phyloP scores from a whole-genome alignment of 257 asterid species.

The Capsicum chinense region DNA sequence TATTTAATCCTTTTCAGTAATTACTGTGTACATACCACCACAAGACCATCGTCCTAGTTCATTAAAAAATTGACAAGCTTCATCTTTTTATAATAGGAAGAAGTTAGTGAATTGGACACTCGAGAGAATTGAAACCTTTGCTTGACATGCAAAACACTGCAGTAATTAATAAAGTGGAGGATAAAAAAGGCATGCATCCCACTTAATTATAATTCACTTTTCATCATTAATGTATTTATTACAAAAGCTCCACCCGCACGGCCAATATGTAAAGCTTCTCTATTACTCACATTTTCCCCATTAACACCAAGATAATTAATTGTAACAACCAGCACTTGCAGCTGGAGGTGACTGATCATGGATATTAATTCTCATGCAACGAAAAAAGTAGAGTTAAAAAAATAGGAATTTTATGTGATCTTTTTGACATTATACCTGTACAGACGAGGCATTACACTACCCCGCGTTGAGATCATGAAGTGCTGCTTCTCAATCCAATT shows the following conservation, averaged over 20 bases:
- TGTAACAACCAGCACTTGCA: constrained; percentile 24
- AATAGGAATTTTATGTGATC: too few relatives aligned
- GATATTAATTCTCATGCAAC: constrained; percentile 6
- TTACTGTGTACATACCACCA: background rate
- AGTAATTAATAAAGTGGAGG: constrained; percentile 29
- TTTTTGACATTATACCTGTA: constrained; percentile 6
- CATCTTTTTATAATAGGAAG: background rate
- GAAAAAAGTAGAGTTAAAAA: background rate
- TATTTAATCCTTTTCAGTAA: background rate
- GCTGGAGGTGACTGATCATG: constrained; percentile 26
- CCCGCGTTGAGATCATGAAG: constrained; percentile 33
- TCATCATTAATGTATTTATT: constrained; percentile 28
- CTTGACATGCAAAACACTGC: constrained; percentile 32
- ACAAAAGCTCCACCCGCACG: constrained; percentile 34
- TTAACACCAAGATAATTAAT: background rate
- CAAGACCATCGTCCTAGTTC: background rate
- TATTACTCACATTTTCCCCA: background rate
- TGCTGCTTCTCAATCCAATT: constrained; percentile 22
- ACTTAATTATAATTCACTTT: constrained; percentile 29
- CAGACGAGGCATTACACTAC: constrained; percentile 22
- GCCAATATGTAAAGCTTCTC: constrained; percentile 4
- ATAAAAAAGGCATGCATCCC: constrained; percentile 11
- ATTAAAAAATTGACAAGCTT: background rate
- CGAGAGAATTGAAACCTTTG: constrained; percentile 27
- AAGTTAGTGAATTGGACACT: constrained; percentile 15